These are phyloP conservation scores for Erodium trifolium DNA, from an alignment of 441 rosid genomes.

Conservation along the genomic window DNA sequence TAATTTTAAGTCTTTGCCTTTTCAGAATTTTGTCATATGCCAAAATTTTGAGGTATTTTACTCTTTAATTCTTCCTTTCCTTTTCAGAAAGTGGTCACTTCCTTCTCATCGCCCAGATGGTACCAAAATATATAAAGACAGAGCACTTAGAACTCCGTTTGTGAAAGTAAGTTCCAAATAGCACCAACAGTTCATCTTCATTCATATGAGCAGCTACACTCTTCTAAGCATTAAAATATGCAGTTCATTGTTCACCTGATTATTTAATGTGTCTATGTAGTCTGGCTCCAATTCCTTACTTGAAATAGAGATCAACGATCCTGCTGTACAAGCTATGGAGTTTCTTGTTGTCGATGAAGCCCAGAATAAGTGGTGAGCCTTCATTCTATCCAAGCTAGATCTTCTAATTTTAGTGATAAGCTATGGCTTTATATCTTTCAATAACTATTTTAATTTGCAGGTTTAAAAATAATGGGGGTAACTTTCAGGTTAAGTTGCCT, in stretches of 20 bases:
- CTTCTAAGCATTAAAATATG: constrained; percentile 14
- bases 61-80: constrained; percentile 9
- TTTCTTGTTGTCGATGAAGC: constrained; percentile 85
- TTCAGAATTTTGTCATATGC: constrained; percentile 9
- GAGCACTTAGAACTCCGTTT: constrained; percentile 90
- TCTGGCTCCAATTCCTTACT: constrained; percentile 57
- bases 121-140: constrained; percentile 71
- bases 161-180: constrained; percentile 44
- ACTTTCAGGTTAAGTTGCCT: constrained; percentile 60
- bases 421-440: constrained; percentile 13
- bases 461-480: constrained; percentile 41
- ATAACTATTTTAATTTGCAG: constrained; percentile 28
- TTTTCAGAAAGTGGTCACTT: constrained; percentile 73
- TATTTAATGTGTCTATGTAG: constrained; percentile 33
- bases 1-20: constrained; percentile 1
- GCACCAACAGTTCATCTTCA: constrained; percentile 11
- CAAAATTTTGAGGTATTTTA: constrained; percentile 7
- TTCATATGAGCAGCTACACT: constrained; percentile 12
- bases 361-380: constrained; percentile 71
- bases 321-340: constrained; percentile 69
- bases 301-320: constrained; percentile 76
- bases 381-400: constrained; percentile 12
- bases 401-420: constrained; percentile 12
- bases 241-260: constrained; percentile 16
- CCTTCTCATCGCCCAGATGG: constrained; percentile 75